Conservation (phyloP, 306 rosid genomes). For the Dalbergia oliveri region DNA sequence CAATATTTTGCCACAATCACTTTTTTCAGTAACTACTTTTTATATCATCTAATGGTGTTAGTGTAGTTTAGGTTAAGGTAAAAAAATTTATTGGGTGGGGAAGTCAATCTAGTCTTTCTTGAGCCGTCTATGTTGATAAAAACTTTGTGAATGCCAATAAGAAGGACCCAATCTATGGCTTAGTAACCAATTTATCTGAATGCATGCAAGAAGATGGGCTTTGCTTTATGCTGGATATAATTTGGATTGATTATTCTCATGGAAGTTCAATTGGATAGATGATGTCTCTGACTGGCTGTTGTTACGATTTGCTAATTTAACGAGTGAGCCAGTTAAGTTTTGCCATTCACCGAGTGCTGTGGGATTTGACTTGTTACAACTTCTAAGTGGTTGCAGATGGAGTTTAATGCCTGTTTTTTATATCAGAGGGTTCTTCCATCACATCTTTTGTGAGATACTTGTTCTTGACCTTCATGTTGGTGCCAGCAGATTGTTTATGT, state of each 20-base stretch:
- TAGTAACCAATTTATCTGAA: not conserved
- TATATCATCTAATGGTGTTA: no score
- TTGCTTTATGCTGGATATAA: not conserved
- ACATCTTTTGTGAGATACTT: not conserved
- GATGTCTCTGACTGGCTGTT: slow-evolving; percentile 6
- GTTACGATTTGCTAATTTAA: not conserved
- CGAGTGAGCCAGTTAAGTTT: not conserved
- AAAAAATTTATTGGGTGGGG: no score
- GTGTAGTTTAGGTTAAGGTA: not conserved
- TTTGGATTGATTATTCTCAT: not conserved
- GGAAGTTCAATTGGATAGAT: not conserved
- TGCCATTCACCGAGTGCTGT: not conserved
- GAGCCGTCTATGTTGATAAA: no score
- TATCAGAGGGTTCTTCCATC: not conserved
- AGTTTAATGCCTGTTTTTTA: not conserved
- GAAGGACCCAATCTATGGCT: not conserved
- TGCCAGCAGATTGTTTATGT: not conserved
- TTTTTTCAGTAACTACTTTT: no score
- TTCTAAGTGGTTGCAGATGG: not conserved
- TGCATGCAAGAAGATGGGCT: not conserved
- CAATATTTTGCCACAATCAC: not conserved
- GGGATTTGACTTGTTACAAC: not conserved
- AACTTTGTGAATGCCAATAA: not conserved
- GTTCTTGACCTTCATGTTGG: not conserved
- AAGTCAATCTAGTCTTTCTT: not conserved